Base-by-base conservation (phyloP, 1,139 yeast genomes). In the Suhomyces chickasaworum region DNA sequence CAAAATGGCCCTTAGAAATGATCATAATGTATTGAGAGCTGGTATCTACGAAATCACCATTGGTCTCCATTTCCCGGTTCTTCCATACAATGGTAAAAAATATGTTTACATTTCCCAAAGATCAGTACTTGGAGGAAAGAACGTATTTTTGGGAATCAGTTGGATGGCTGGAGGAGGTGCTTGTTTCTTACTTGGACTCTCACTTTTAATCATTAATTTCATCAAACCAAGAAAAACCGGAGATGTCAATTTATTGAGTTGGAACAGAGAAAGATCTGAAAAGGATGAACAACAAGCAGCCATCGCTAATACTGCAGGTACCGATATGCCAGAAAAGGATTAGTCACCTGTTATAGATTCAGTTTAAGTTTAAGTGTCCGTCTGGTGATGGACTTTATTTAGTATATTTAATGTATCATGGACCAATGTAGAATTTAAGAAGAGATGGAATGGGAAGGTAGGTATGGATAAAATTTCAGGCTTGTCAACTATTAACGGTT, bases 81-180 rank as follows among this genome's bases (percentile, higher is more conserved):
- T 80, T 18, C 84, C 82, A 23, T 93, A 83, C 66, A 79, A 88
- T 27, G 99, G 99, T 34, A 80, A 85, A 46, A 93, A 93, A 69
- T 82, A 82, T 40, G 66, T 93, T 40, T 89, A 89, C 51, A 59
- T 95, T 32, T 81, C 95, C 9, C 95, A 96, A 31, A 78, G 95
- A 57, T 83, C 95, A 12, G 93, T 84, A 7, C 80, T 89, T 56
- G 99, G 99, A 18, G 98, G 98, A 20, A 84, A 89, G 60, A 93
- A 93, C 65, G 73, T 82, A 45, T 91, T 91, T 60, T 69, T 93
- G 57, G 98, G 99, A 22, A 81, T 89, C 47, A 80, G 90, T 30
- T 93, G 96, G 86, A 81, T 93, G 59, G 95, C 83, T 13, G 95
- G 89, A 20, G 98, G 98, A n/a, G 96, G 90, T 2, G 68, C 91